Base-by-base conservation (phyloP, 2,329 filamentous ascomycete genomes). In the Massarina eburnea region DNA sequence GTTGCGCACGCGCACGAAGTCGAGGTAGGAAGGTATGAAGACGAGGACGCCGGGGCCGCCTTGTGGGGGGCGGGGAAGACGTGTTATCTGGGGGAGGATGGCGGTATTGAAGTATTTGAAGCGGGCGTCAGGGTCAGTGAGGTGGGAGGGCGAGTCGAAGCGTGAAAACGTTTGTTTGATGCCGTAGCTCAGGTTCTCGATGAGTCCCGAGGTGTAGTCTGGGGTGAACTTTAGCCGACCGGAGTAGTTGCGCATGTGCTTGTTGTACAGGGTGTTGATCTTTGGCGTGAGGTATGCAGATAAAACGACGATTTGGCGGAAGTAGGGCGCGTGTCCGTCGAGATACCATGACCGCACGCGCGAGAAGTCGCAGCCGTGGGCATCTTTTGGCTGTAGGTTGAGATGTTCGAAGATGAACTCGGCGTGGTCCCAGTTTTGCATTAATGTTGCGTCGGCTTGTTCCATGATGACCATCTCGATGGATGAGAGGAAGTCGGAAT, bases 341-440 rank as follows among this genome's bases (percentile, higher is more conserved):
- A 97, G 80, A 66, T 96, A 97, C 90, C 90, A 97, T 53, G 79
- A 83, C 40, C 91, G 82, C 5, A 97, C 89, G 15, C 94, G 88
- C 56, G 86, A 89, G 67, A 97, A 96, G 74, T 99, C 94, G 62
- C 90, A 95, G 54, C 88, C 91, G 69, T 96, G 91, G 1, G 89
- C 82, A 59, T 95, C 89, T 62, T 86, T 89, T 29, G 94, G 92
- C 61, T 95, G 89, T 18, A 88, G 78, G 68, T 99, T 99, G 51
- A 99, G 80, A 67, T 96, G 89, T 52, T 89, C 84, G 63, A 97
- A 91, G 59, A 96, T 88, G 67, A 88, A 89, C 68, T 95, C 89
- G 49, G 96, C 82, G 66, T 99, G 92, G 62, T 96, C 91, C 91
- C 92, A 97, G 68, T 96, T 97, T 70, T 99, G 94, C 91, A 96